Evolutionary conservation across 179 eudicot species (phyloP).

Genomic region (Silene vulgaris): DNA sequence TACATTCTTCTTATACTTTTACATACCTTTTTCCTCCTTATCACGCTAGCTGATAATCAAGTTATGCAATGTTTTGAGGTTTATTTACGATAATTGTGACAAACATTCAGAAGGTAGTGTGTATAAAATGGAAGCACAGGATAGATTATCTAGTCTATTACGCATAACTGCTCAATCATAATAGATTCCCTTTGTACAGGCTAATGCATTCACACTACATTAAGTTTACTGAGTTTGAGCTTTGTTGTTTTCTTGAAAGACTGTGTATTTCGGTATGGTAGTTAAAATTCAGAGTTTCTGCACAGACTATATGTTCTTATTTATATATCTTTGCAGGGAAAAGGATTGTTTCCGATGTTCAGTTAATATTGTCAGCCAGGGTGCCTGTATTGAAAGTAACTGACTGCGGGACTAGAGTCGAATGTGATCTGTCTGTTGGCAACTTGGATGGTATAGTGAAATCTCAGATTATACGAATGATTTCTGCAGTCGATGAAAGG

Average conservation of each 20-base stretch:
- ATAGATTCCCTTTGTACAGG: too few relatives aligned
- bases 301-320: background rate
- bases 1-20: too few relatives aligned
- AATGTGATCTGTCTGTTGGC: conserved; percentile 87
- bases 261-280: background rate
- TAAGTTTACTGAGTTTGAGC: conserved; percentile 2
- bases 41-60: background rate
- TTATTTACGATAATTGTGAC: too few relatives aligned
- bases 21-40: background rate
- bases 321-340: conserved; percentile 34
- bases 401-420: conserved; percentile 77
- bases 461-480: conserved; percentile 55
- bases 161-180: too few relatives aligned
- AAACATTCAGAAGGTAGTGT: too few relatives aligned
- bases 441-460: conserved; percentile 76
- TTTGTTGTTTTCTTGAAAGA: conserved; percentile 4
- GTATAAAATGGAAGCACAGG: too few relatives aligned
- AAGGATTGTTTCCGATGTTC: conserved; percentile 56
- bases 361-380: conserved; percentile 59
- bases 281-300: background rate
- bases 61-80: background rate
- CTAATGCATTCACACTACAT: too few relatives aligned
- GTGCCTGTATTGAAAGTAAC: conserved; percentile 87
- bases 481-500: conserved; percentile 73
- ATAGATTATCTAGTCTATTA: too few relatives aligned